Evolutionary conservation across 2,329 filamentous ascomycete species (phyloP), one percentile per base, ranked within the genome.

Genomic region (Pyrenophora tritici-repentis): DNA sequence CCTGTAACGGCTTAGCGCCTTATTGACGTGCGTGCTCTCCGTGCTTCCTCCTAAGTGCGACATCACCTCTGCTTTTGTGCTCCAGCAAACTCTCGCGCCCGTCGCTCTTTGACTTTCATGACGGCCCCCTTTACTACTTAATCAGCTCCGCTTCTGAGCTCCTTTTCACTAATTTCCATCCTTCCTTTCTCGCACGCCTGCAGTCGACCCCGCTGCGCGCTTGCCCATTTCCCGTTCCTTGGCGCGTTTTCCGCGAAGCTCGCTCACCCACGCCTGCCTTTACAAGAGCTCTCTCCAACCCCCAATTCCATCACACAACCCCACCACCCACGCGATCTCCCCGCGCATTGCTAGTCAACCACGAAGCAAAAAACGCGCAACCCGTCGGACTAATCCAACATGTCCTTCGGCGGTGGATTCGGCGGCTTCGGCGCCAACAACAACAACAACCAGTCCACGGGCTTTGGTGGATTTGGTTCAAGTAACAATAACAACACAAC

Each of bases 401-500:
- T 73, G 70, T 71, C 69, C 50, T 88, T 88, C 61, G 84, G 83
- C 73, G 61, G 75, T 53, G 68, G 65, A 47, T 72, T 70, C 48
- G 68, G 66, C 59, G 77, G 77, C 64, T 80, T 79, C 64, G 77
- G 77, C 59, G 68, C 75, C 43, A 74, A 67, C 54, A 68, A 68
- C 53, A 60, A 59, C 42, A 45, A 38, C 42, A 71, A 73, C 47
- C 61, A 66, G 58, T 61, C 58, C 43, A 58, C 55, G 37, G 59
- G 59, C 56, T 71, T 71, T 65, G 76, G 67, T 50, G 76, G 75
- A 47, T 79, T 79, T 66, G 77, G 77, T 20, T 62, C 74, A 16
- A 49, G 18, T 38, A 73, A 59, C 60, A 73, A 59, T 59, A 66
- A 62, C 48, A 73, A 68, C 56, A 61, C 38, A 31, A 70, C 68